Conservation (phyloP, 768 basidiomycete species). For the Mycena galericulata region DNA sequence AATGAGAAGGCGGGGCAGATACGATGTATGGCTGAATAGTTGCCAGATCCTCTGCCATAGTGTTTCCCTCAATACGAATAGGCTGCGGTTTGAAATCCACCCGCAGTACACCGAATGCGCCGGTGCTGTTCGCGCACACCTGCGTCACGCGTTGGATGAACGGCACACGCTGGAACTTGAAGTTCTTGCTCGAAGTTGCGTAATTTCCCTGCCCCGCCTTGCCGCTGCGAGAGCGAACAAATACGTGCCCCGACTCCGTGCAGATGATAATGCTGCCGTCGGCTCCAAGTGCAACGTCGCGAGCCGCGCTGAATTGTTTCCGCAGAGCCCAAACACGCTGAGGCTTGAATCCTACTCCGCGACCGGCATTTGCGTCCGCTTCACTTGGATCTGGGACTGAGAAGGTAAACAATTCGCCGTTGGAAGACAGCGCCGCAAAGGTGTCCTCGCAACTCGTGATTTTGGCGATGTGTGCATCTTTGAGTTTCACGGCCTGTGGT, state of each 20-base stretch:
- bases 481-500: conserved; percentile 69
- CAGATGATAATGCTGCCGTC: conserved; percentile 93
- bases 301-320: conserved; percentile 86
- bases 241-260: conserved; percentile 95
- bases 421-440: conserved; percentile 85
- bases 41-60: conserved; percentile 74
- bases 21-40: conserved; percentile 70
- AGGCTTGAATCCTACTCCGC: conserved; percentile 67
- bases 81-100: conserved; percentile 73
- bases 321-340: conserved; percentile 92
- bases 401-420: conserved; percentile 95
- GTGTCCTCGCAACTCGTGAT: conserved; percentile 82
- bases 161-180: conserved; percentile 85
- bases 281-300: conserved; percentile 91
- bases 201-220: conserved; percentile 42
- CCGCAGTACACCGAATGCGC: conserved; percentile 88
- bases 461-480: conserved; percentile 80
- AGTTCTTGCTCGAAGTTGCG: conserved; percentile 55
- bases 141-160: conserved; percentile 86
- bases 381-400: conserved; percentile 53
- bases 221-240: conserved; percentile 75
- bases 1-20: conserved; percentile 38
- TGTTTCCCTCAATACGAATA: conserved; percentile 67
- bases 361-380: conserved; percentile 46
- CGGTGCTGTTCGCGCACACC: conserved; percentile 89